These are phyloP conservation scores for Brettanomyces naardenensis DNA, from an alignment of 805 yeast genomes.

Conservation along the genomic window DNA sequence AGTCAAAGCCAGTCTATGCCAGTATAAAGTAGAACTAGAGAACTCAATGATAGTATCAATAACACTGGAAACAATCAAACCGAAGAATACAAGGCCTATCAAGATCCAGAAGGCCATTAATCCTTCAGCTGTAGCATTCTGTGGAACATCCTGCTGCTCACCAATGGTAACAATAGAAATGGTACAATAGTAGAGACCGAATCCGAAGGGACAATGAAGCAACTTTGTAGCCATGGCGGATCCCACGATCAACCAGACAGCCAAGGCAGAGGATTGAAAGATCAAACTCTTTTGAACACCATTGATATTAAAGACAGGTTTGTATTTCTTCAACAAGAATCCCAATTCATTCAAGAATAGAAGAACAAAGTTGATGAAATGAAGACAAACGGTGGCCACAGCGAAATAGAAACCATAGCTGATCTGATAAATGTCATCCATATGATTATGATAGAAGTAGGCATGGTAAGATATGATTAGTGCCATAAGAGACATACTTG, in stretches of 20 bases:
- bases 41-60: constrained; percentile 56
- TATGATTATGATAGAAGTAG: constrained; percentile 13
- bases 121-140: constrained; percentile 43
- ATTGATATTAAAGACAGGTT: constrained; percentile 61
- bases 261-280: constrained; percentile 56
- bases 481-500: constrained; percentile 43
- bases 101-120: constrained; percentile 56
- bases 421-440: constrained; percentile 15
- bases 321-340: constrained; percentile 48
- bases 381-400: constrained; percentile 52
- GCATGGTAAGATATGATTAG: constrained; percentile 32
- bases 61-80: constrained; percentile 65
- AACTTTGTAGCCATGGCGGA: constrained; percentile 47
- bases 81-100: constrained; percentile 64
- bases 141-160: constrained; percentile 64
- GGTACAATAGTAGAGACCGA: constrained; percentile 64
- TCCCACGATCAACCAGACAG: constrained; percentile 69
- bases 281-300: constrained; percentile 66
- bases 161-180: constrained; percentile 78
- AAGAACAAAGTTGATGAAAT: constrained; percentile 47
- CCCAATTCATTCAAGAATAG: constrained; percentile 58
- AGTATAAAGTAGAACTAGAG: constrained; percentile 53
- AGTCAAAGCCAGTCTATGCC: constrained; percentile 53
- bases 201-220: constrained; percentile 45
- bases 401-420: constrained; percentile 81